A percentile compares a stretch with the other conserved stretches of the same genome.
Conservation (phyloP, 2,329 filamentous ascomycete genomes). For the Claviceps sp. region DNA sequence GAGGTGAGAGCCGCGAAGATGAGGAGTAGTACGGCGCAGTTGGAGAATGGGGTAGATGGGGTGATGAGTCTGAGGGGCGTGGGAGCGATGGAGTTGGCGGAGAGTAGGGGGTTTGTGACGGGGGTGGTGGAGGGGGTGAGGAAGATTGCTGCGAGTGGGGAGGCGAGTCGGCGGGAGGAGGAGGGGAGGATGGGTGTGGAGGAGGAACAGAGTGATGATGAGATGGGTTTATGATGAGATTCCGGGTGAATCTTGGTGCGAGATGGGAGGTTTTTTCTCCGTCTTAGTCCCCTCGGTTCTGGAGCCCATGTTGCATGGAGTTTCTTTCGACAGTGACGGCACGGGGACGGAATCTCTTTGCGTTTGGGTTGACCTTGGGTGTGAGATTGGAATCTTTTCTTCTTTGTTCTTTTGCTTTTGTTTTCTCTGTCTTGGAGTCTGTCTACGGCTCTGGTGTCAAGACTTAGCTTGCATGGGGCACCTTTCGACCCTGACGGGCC, state of each 20-base stretch:
- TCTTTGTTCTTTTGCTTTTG: background rate
- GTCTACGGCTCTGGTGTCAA: too few relatives aligned
- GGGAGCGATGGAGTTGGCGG: constrained; percentile 84
- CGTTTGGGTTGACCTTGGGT: too few relatives aligned
- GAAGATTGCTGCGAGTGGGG: constrained; percentile 68
- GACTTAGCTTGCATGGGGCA: background rate
- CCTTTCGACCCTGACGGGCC: background rate
- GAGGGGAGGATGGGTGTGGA: constrained; percentile 55
- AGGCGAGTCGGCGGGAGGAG: constrained; percentile 63
- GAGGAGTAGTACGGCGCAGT: constrained; percentile 55
- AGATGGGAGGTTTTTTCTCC: background rate
- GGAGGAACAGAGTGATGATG: constrained; percentile 44
- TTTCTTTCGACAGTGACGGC: background rate
- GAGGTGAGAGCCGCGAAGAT: constrained; percentile 88
- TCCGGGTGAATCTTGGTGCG: background rate
- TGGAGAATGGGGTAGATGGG: constrained; percentile 61
- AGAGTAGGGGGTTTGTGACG: constrained; percentile 70
- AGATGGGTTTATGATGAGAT: constrained; percentile 28
- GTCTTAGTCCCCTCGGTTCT: too few relatives aligned
- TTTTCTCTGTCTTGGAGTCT: background rate
- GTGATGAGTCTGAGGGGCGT: constrained; percentile 59
- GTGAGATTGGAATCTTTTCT: too few relatives aligned
- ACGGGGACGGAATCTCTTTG: background rate
- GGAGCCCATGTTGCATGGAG: background rate
- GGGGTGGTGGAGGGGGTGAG: constrained; percentile 81